Percentiles rank a stretch among this genome's conserved stretches.
These are phyloP conservation scores for Ustilago cynodontis DNA, from an alignment of 1,284 basidiomycete species.

Conservation along the genomic window DNA sequence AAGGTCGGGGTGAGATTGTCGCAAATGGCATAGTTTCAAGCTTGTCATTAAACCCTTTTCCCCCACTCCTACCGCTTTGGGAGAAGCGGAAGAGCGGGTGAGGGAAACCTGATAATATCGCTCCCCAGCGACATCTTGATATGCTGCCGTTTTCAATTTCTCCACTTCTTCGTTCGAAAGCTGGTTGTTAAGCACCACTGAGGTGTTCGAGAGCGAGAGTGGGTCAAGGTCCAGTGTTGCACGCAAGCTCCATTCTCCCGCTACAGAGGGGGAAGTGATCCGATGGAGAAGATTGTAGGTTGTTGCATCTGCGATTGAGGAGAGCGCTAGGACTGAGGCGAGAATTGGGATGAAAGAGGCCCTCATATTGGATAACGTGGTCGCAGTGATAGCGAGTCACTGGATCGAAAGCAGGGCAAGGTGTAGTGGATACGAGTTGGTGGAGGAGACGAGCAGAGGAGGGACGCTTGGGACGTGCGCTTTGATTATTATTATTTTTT, in stretches of 20 bases:
- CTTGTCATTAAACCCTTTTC: conserved; percentile 7
- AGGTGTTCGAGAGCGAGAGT: conserved; percentile 3
- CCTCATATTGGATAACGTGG: neutral
- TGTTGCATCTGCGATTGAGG: neutral
- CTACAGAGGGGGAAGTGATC: conserved; percentile 7
- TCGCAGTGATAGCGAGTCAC: neutral
- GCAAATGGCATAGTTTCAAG: conserved; percentile 29
- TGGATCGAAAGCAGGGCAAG: no score
- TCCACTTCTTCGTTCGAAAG: neutral
- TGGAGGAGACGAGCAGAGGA: no score
- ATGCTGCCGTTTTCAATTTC: conserved; percentile 3
- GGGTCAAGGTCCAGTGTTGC: conserved; percentile 8
- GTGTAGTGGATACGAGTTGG: no score
- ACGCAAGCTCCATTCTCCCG: conserved; percentile 15
- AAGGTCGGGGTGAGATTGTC: conserved; percentile 20
- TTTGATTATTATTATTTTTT: neutral
- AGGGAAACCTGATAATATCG: conserved; percentile 17
- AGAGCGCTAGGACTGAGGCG: neutral
- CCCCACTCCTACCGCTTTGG: no score
- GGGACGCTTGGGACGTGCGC: neutral
- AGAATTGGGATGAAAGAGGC: neutral
- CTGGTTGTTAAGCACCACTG: neutral
- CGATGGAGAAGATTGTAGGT: conserved; percentile 35
- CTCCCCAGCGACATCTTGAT: neutral
- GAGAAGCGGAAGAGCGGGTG: neutral